A percentile compares a stretch with the other conserved stretches of the same genome.
Conservation (phyloP, 2,329 filamentous ascomycete species). For the Penicillium olsonii region DNA sequence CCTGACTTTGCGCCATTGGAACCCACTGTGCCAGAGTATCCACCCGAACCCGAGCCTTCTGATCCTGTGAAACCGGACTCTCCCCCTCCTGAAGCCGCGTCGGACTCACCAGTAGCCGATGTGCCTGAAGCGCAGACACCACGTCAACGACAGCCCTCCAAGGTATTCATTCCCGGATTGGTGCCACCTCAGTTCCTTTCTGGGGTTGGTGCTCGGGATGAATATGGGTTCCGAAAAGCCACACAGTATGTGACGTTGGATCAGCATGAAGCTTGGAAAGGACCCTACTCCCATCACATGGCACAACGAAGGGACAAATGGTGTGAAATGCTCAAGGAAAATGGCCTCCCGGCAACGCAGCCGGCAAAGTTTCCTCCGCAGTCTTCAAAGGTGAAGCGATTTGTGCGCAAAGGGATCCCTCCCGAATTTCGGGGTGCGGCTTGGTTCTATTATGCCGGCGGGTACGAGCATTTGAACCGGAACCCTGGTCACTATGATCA, state of each 20-base stretch:
- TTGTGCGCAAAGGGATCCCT: constrained; percentile 89
- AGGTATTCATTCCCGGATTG: constrained; percentile 35
- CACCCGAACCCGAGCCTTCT: constrained; percentile 7
- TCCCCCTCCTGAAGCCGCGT: constrained; percentile 10
- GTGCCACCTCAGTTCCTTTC: constrained; percentile 40
- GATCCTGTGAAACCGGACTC: constrained; percentile 7
- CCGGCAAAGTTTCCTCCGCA: constrained; percentile 78
- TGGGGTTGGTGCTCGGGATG: constrained; percentile 60
- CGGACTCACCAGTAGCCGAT: constrained; percentile 7
- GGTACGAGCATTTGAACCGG: constrained; percentile 74
- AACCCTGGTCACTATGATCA: constrained; percentile 75
- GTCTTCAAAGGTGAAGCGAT: constrained; percentile 82
- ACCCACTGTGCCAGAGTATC: background rate
- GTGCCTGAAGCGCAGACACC: constrained; percentile 1
- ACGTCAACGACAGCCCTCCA: constrained; percentile 26
- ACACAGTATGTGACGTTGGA: constrained; percentile 75
- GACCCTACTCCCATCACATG: constrained; percentile 72
- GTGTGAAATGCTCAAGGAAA: constrained; percentile 74
- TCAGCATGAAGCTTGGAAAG: constrained; percentile 81
- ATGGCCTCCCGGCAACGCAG: constrained; percentile 68
- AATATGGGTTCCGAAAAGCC: constrained; percentile 89
- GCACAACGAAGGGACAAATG: constrained; percentile 78
- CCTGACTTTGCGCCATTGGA: constrained; percentile 10
- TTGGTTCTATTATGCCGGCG: constrained; percentile 95
- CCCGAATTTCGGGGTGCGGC: constrained; percentile 92